These are phyloP conservation scores for Trifolium pratense DNA, from an alignment of 306 rosid species.

Conservation along the genomic window DNA sequence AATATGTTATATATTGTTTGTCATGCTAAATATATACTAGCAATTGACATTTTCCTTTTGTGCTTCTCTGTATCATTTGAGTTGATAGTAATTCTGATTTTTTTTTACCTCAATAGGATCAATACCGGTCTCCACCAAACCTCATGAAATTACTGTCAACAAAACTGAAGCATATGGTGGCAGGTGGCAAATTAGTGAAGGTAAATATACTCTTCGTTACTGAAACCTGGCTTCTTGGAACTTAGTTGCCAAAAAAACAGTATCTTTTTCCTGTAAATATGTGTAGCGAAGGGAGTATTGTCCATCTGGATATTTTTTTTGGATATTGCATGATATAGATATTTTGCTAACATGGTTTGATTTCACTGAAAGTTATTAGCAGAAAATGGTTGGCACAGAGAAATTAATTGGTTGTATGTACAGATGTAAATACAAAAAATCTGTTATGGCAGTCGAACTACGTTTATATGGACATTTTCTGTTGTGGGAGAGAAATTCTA, in stretches of 20 bases:
- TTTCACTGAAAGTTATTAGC: constrained; percentile 17
- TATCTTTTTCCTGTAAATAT: constrained; percentile 21
- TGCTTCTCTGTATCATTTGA: constrained; percentile 33
- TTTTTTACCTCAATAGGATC: constrained; percentile 61
- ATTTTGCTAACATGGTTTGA: not conserved
- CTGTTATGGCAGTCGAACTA: not conserved
- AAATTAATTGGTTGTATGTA: constrained; percentile 16
- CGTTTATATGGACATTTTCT: constrained; percentile 9
- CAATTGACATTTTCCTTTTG: not conserved
- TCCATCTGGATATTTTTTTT: constrained; percentile 21
- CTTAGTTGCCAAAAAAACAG: constrained; percentile 20
- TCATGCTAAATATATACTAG: constrained; percentile 16
- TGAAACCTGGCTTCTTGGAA: constrained; percentile 37
- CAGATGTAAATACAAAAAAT: not conserved
- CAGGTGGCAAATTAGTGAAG: constrained; percentile 79
- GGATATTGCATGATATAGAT: constrained; percentile 31
- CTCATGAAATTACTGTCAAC: constrained; percentile 73
- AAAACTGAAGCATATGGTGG: constrained; percentile 82
- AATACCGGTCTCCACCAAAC: constrained; percentile 76
- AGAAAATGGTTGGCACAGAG: not conserved
- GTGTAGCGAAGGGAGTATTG: constrained; percentile 3
- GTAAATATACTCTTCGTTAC: constrained; percentile 48
- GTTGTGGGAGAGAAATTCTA: not conserved
- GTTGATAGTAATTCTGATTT: constrained; percentile 37
- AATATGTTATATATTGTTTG: constrained; percentile 27